Base-by-base conservation (phyloP, 139 green algal genomes). In the Picochlorum sp. region DNA sequence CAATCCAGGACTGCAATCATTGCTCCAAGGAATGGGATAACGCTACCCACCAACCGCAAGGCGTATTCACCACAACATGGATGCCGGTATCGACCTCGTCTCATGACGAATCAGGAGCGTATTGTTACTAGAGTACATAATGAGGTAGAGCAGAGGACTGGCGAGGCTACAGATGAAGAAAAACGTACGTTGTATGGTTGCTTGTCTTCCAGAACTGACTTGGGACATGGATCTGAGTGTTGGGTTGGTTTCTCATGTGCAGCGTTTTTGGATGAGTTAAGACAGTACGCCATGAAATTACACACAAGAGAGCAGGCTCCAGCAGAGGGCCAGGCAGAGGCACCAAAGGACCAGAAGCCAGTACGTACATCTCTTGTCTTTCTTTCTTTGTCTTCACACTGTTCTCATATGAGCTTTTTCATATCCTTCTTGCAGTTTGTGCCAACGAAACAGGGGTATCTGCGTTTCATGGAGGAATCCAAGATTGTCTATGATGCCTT, bases 231-330 rank as follows among this genome's bases (percentile, higher is more conserved):
- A 41, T 41, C 34, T 41, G 34, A 11, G 34, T 41, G 34, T 41
- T 9, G 34, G 7, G 34, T 41, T 41, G 34, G 28, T 30, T 30
- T 30, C 28, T 30, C 28, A 11, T 41, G 8, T 26, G 65, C 64
- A 93, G 90, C 88, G 9, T 96, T 97, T 72, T 77, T 97, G 37
- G 85, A 87, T 14, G 87, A 97, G 66, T 90, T 97, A 81, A 70
- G 88, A 3, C 71, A 77, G 59, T 86, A 93, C 5, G 86, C 88
- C 2, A 97, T 97, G 90, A 87, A 85, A 67, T 65, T 97, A 45
- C 90, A 97, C 71, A 97, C 90, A 2, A 83, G 70, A 62, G 84
- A 92, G 6, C 90, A 96, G 76, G 84, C 90, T 7, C 85, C 86
- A 10, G 92, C 89, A 65, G 87, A 94, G 66, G 90, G 87, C 23